Base-by-base conservation (phyloP, 2,329 filamentous ascomycete genomes). In the Stachybotrys chlorohalonatus region DNA sequence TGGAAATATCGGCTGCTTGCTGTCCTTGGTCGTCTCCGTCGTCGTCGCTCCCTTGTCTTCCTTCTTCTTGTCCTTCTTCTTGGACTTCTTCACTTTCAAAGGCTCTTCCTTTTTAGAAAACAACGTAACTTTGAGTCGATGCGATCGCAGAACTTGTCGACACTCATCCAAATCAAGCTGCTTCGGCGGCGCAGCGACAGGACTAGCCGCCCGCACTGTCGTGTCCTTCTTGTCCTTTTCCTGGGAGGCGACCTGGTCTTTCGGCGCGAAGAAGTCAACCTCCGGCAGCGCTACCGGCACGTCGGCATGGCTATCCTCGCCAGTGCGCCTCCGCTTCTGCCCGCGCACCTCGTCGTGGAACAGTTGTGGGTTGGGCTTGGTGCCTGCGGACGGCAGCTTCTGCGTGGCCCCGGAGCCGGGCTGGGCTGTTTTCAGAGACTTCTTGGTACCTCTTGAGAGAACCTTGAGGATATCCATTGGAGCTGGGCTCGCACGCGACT, bases 101-200 rank as follows among this genome's bases (percentile, higher is more conserved):
- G 68, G 69, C 7, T 73, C 69, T 30, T 72, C 68, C 32, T 68
- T 71, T 47, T 77, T 78, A 30, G 81, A 82, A n/a, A 96, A 73
- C 51, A 95, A 75, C 0, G 88, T 89, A 46, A 95, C 81, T 69
- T 96, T 96, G 60, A 96, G 77, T 59, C 91, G 88, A 70, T 96
- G 90, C 55, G 84, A 86, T 57, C 85, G 85, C 57, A 96, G 73
- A 11, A 93, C 76, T 56, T 85, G 82, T 62, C 86, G 85, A 62
- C 89, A 86, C 66, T 92, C 83, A 55, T 87, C 85, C 63, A 87
- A 80, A 62, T 83, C 81, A 61, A 90, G 61, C 53, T 71, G 66
- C 53, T 66, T 66, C 15, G 66, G 62, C 11, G 63, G 58, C 9
- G 58, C 49, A 3, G 59, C 57, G 6, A 51, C 55, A 11, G 71